Percentiles rank a stretch among this genome's conserved stretches.
Evolutionary conservation across 2,329 filamentous ascomycete genomes (phyloP).

Genomic region (Fusarium multiceps): DNA sequence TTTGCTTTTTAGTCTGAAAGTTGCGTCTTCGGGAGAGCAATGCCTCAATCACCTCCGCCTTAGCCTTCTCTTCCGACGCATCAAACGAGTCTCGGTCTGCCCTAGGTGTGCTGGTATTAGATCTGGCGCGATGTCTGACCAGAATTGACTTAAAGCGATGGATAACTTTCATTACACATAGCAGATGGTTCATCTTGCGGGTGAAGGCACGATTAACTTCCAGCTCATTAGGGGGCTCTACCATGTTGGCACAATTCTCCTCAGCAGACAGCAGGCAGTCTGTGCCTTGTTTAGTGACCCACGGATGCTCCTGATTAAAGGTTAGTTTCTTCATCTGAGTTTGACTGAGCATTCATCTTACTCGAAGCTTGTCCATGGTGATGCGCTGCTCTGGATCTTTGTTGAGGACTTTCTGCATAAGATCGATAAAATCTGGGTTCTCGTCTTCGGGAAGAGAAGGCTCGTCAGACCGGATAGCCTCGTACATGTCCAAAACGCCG

Average conservation of each 20-base stretch:
- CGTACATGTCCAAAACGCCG: conserved; percentile 86
- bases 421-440: conserved; percentile 75
- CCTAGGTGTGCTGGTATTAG: conserved; percentile 20
- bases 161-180: conserved; percentile 92
- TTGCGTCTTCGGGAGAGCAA: conserved; percentile 61
- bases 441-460: conserved; percentile 71
- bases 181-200: conserved; percentile 84
- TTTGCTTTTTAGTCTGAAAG: conserved; percentile 49
- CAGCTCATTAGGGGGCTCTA: conserved; percentile 87
- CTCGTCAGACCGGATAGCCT: conserved; percentile 81
- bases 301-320: conserved; percentile 79
- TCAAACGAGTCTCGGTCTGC: conserved; percentile 29
- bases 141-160: conserved; percentile 86
- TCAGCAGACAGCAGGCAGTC: conserved; percentile 83
- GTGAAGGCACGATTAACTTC: conserved; percentile 94
- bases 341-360: conserved; percentile 58
- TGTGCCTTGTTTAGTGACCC: conserved; percentile 85
- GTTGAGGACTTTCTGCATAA: conserved; percentile 80
- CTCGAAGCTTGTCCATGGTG: conserved; percentile 82
- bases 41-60: conserved; percentile 61
- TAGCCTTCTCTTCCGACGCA: conserved; percentile 51
- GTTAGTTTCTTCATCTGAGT: neutral
- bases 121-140: conserved; percentile 39
- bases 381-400: conserved; percentile 89
- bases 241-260: conserved; percentile 84